Evolutionary conservation across 768 basidiomycete species (phyloP).

Genomic region (Rhizopogon sp.): DNA sequence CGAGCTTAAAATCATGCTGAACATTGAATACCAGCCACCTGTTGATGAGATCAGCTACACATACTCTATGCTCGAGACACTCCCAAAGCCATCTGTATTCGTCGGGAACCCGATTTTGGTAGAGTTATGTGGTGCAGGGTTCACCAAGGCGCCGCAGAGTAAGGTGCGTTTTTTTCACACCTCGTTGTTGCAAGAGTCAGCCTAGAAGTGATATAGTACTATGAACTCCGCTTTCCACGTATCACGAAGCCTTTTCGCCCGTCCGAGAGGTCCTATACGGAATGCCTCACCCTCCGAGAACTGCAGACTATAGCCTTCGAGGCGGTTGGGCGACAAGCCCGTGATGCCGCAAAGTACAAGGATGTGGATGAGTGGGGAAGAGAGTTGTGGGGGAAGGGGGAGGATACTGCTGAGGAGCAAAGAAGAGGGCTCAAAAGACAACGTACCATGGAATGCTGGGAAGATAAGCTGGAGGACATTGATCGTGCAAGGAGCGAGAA

Average conservation of each 20-base stretch:
- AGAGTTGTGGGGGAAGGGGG: slow-evolving; percentile 34
- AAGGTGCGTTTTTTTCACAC: slow-evolving; percentile 33
- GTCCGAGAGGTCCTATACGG: slow-evolving; percentile 61
- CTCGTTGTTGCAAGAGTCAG: background rate
- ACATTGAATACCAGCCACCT: slow-evolving; percentile 10
- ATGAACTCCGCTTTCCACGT: slow-evolving; percentile 82
- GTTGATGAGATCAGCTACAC: slow-evolving; percentile 45
- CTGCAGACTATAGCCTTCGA: slow-evolving; percentile 53
- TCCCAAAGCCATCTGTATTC: slow-evolving; percentile 50
- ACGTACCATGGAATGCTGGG: slow-evolving; percentile 35
- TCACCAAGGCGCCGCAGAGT: slow-evolving; percentile 60
- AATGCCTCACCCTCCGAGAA: slow-evolving; percentile 43
- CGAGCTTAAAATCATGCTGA: background rate
- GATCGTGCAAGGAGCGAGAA: slow-evolving; percentile 21
- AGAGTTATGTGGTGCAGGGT: slow-evolving; percentile 80
- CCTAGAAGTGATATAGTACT: slow-evolving; percentile 43
- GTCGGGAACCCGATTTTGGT: slow-evolving; percentile 59
- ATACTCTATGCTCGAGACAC: slow-evolving; percentile 41
- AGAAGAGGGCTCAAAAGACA: slow-evolving; percentile 31
- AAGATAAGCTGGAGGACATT: slow-evolving; percentile 31
- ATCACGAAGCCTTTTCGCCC: slow-evolving; percentile 63
- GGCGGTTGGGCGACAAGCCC: slow-evolving; percentile 46
- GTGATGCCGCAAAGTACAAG: slow-evolving; percentile 32
- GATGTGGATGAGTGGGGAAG: slow-evolving; percentile 44
- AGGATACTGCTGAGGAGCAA: slow-evolving; percentile 27